Evolutionary conservation across 192 early-diverging fungal species (phyloP), one percentile per base, ranked within the genome.

Genomic region (Entomortierella beljakovae): DNA sequence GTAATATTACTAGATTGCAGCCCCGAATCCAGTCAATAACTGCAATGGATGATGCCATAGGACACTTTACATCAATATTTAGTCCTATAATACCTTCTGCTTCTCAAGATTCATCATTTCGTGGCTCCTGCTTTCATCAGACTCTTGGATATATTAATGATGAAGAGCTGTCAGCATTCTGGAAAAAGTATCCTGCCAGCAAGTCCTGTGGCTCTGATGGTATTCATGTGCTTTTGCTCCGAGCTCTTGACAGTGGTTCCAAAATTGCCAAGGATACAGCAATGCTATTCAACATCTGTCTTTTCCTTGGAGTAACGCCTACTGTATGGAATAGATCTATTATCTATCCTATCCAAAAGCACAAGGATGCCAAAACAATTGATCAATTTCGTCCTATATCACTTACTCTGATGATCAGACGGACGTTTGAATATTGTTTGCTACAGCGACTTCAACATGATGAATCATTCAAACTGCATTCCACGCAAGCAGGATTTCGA

Each of bases 331-430:
- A 61, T 28, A 2, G 13, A 2, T 61, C 59, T 3, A 35, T 23
- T 1, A 46, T 61, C 40, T 46, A 28, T 8, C 59, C 59, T 26
- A 61, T 61, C 32, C 59, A 38, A 23, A 61, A 61, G 59, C n/a
- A n/a, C n/a, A 11, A 22, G 6, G 42, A 61, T 6, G 20, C 18
- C 3, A 29, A n/a, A 0, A 61, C 59, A 20, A 61, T 61, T 40
- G 42, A 61, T 28, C 42, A 20, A 6, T 46, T 46, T 28, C 6
- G 59, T 1, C 43, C 43, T 46, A 46, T 46, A 20, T 5, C 43
- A 10, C 15, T 46, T 11, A 61, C 59, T 1, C 26, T 61, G 22
- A 61, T 61, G 59, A 10, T 61, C 40, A 5, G 59, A 0, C 20
- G 59, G 10, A 29, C 59, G 3, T 61, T 61, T 46, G 59, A 61